phyloP scores from a whole-genome alignment of 2,329 filamentous ascomycete species.

The Acrocalymma vagum region DNA sequence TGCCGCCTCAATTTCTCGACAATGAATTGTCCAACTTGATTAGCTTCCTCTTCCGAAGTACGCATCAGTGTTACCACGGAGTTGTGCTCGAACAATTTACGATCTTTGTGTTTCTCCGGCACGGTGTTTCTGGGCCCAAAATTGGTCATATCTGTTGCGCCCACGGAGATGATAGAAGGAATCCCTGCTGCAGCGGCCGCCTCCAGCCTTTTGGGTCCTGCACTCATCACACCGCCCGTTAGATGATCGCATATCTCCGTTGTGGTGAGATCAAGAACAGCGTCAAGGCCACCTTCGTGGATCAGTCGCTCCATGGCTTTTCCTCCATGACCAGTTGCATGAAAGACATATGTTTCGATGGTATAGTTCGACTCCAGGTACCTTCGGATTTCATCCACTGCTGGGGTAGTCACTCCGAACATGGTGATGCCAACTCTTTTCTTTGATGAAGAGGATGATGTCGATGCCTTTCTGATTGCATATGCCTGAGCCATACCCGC shows the following conservation, averaged over 20 bases:
- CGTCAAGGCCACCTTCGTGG: slow-evolving; percentile 66
- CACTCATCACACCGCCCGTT: slow-evolving; percentile 69
- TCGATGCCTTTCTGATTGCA: slow-evolving; percentile 13
- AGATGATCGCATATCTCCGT: slow-evolving; percentile 71
- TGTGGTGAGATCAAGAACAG: slow-evolving; percentile 75
- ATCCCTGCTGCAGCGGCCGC: slow-evolving; percentile 66
- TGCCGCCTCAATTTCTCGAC: slow-evolving; percentile 59
- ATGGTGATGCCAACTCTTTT: slow-evolving; percentile 72
- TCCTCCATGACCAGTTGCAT: slow-evolving; percentile 74
- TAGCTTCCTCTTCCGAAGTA: slow-evolving; percentile 66
- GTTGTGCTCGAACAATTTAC: slow-evolving; percentile 71
- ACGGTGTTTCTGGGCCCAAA: slow-evolving; percentile 67
- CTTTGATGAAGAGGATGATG: slow-evolving; percentile 26
- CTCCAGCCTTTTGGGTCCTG: slow-evolving; percentile 64
- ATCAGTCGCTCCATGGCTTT: slow-evolving; percentile 74
- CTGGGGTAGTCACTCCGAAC: slow-evolving; percentile 78
- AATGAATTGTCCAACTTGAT: slow-evolving; percentile 64
- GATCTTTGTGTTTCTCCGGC: slow-evolving; percentile 61
- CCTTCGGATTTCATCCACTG: slow-evolving; percentile 64
- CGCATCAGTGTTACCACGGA: slow-evolving; percentile 72
- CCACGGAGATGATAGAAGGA: slow-evolving; percentile 62
- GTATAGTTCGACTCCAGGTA: slow-evolving; percentile 50
- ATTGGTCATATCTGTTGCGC: slow-evolving; percentile 62
- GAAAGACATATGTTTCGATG: slow-evolving; percentile 72
- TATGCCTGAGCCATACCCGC: slow-evolving; percentile 65